A percentile compares a stretch with the other conserved stretches of the same genome.
phyloP scores from a whole-genome alignment of 345 rosid genomes.

The Mercurialis annua region DNA sequence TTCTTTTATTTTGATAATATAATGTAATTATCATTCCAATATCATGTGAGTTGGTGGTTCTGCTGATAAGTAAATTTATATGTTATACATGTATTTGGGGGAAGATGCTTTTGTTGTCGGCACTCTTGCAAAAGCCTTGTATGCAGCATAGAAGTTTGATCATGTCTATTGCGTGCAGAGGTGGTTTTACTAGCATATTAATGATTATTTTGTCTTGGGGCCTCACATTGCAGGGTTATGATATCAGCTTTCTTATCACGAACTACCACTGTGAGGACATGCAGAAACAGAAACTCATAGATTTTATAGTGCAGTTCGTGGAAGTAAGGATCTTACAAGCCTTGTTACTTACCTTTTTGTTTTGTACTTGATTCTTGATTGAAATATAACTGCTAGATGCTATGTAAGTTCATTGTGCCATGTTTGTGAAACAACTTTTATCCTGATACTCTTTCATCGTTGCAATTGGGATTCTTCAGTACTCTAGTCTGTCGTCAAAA shows the following conservation, averaged over 20 bases:
- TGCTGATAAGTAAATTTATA: background rate
- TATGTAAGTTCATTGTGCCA: background rate
- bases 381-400: background rate
- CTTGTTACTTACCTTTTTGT: background rate
- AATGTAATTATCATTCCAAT: background rate
- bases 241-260: slow-evolving; percentile 93
- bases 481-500: background rate
- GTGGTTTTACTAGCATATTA: background rate
- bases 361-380: background rate
- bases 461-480: background rate
- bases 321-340: slow-evolving; percentile 61
- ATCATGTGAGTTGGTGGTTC: background rate
- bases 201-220: background rate
- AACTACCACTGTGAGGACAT: slow-evolving; percentile 96
- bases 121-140: background rate
- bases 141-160: background rate
- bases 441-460: background rate
- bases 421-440: background rate
- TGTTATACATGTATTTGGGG: background rate
- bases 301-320: slow-evolving; percentile 96
- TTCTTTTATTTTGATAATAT: background rate
- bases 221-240: slow-evolving; percentile 71
- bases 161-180: background rate
- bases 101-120: background rate
- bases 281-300: slow-evolving; percentile 95